These are phyloP conservation scores for Telfairia occidentalis DNA, from an alignment of 331 rosid species.

Conservation along the genomic window DNA sequence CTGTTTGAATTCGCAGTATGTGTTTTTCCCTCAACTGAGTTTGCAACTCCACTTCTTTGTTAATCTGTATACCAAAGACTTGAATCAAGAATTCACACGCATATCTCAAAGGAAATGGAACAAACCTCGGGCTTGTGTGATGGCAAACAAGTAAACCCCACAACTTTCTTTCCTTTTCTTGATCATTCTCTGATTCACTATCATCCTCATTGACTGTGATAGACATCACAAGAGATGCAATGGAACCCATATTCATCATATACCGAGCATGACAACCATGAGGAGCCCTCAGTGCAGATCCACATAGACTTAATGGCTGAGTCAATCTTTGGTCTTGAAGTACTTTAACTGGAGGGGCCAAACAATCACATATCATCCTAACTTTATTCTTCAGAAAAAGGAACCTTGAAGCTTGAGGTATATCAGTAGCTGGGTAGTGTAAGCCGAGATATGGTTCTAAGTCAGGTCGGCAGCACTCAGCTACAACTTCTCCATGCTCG, in stretches of 20 bases:
- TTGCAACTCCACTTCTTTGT: constrained; percentile 34
- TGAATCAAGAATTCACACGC: constrained; percentile 43
- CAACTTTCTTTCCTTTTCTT: constrained; percentile 26
- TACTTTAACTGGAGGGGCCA: constrained; percentile 31
- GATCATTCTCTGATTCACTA: constrained; percentile 24
- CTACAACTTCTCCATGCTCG: constrained; percentile 39
- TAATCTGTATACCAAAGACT: constrained; percentile 34
- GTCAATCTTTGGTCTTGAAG: constrained; percentile 25
- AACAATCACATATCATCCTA: constrained; percentile 39
- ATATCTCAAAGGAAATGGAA: constrained; percentile 36
- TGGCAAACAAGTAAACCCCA: constrained; percentile 44
- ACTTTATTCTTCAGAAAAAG: constrained; percentile 35
- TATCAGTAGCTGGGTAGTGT: constrained; percentile 38
- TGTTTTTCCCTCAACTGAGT: constrained; percentile 31
- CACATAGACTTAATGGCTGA: constrained; percentile 31
- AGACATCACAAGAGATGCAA: constrained; percentile 35
- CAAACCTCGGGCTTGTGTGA: constrained; percentile 35
- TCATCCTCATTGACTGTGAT: constrained; percentile 26
- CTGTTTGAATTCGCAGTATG: constrained; percentile 25
- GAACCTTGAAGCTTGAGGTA: constrained; percentile 37
- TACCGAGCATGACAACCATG: constrained; percentile 33
- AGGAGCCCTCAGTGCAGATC: constrained; percentile 33
- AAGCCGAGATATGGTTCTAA: constrained; percentile 33
- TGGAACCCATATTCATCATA: constrained; percentile 33
- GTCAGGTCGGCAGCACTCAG: constrained; percentile 27